Base-by-base conservation (phyloP, 2,329 filamentous ascomycete genomes). In the Pseudogymnoascus sp. region DNA sequence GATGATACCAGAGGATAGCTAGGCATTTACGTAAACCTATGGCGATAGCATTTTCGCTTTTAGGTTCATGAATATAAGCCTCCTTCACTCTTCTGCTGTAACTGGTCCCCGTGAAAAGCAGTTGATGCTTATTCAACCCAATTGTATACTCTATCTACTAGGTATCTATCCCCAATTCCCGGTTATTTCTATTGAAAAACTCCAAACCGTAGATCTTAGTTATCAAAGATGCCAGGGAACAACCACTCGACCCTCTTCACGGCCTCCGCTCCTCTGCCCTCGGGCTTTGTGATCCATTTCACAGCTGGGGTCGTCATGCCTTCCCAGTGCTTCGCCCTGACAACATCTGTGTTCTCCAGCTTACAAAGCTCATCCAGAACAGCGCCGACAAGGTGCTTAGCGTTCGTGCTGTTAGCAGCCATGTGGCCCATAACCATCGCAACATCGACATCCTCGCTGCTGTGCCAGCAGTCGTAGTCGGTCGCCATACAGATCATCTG, bases 401-500 rank as follows among this genome's bases (percentile, higher is more conserved):
- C 95, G 72, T 97, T 99, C 73, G 88, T 82, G 61, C 90, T 83
- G 77, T 99, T 99, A 68, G 91, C 89, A 74, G 89, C 88, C 95
- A 99, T 99, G 77, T 96, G 91, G 65, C 86, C 89, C 87, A 96
- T 91, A 63, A 99, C 95, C 90, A 97, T 96, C 76, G 93, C 90
- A 21, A 99, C 95, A 66, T 92, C 93, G 66, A 99, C 95, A 68
- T 90, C 90, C 64, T 86, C 89, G 59, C 84, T 84, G 18, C 84
- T 86, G 74, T 93, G 89, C 95, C 95, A 99, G 85, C 93, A 97
- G 80, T 99, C 95, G 76, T 99, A 99, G 80, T 99, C 95, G 28
- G 95, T 99, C 36, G 91, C 91, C 95, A 99, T 99, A 82, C 93
- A 96, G 72, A 99, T 96, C 85, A 97, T 96, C 80, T 96, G 92